phyloP scores from a whole-genome alignment of 805 yeast genomes.

The Yarrowia sp. region DNA sequence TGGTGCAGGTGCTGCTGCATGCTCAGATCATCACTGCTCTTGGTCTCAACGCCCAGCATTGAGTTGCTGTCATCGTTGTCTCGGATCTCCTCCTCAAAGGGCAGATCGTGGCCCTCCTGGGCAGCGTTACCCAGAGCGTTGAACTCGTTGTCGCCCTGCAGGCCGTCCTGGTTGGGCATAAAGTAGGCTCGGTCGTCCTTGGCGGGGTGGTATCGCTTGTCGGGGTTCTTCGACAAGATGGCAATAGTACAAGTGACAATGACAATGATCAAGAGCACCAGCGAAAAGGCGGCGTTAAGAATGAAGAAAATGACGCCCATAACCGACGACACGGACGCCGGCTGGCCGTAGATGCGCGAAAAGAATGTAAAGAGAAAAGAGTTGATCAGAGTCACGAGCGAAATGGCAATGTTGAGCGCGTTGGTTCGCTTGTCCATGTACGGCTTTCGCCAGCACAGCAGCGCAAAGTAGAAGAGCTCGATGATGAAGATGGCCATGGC shows the following conservation, averaged over 20 bases:
- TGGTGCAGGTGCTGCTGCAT: conserved; percentile 20
- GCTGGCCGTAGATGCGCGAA: conserved; percentile 81
- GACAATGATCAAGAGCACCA: conserved; percentile 81
- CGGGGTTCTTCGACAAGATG: conserved; percentile 87
- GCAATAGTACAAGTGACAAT: conserved; percentile 88
- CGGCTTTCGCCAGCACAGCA: conserved; percentile 77
- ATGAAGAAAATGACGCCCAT: conserved; percentile 91
- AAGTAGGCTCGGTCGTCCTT: conserved; percentile 95
- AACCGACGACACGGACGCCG: conserved; percentile 86
- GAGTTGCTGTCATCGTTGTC: conserved; percentile 30
- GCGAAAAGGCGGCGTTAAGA: conserved; percentile 86
- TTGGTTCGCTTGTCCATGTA: conserved; percentile 95
- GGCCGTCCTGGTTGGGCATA: conserved; percentile 53
- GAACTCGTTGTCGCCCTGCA: conserved; percentile 60
- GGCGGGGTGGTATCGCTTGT: conserved; percentile 93
- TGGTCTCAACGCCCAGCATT: conserved; percentile 35
- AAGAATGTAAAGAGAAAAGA: conserved; percentile 88
- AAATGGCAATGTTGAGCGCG: conserved; percentile 84
- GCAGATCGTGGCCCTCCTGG: conserved; percentile 33
- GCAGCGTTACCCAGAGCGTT: conserved; percentile 68
- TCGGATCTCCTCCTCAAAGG: conserved; percentile 24
- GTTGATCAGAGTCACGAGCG: conserved; percentile 79
- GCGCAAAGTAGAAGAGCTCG: conserved; percentile 73
- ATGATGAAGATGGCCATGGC: conserved; percentile 77
- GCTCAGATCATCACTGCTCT: conserved; percentile 27